phyloP scores from a whole-genome alignment of 1,139 yeast genomes.

The Taphrina sp. region DNA sequence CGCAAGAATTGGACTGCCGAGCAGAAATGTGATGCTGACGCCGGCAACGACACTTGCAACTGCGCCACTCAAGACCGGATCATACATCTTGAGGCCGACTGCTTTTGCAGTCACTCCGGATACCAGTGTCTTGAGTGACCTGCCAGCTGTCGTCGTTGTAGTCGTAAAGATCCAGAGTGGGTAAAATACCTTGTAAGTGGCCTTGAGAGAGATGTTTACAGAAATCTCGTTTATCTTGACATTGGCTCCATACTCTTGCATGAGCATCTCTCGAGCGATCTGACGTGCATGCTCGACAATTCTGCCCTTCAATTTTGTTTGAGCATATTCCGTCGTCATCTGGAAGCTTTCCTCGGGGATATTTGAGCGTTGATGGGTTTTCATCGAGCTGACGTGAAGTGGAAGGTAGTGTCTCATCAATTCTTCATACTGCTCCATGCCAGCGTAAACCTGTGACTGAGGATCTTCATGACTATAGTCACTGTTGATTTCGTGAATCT shows the following conservation, averaged over 20 bases:
- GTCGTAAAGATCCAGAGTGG: slow-evolving; percentile 15
- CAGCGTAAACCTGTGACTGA: slow-evolving; percentile 26
- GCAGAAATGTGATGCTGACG: slow-evolving; percentile 1
- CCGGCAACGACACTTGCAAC: slow-evolving; percentile 9
- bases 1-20: slow-evolving; percentile 15
- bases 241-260: slow-evolving; percentile 26
- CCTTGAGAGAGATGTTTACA: slow-evolving; percentile 2
- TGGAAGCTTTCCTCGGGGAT: slow-evolving; percentile 16
- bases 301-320: slow-evolving; percentile 14
- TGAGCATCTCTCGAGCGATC: slow-evolving; percentile 22
- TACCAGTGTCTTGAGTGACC: slow-evolving; percentile 16
- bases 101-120: slow-evolving; percentile 20
- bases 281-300: slow-evolving; percentile 15
- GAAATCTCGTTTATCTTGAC: slow-evolving; percentile 27
- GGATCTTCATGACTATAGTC: slow-evolving; percentile 16
- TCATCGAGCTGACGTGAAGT: slow-evolving; percentile 5
- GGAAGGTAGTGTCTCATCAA: slow-evolving; percentile 11
- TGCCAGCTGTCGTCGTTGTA: slow-evolving; percentile 2
- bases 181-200: slow-evolving; percentile 8
- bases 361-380: slow-evolving; percentile 2
- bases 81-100: slow-evolving; percentile 20
- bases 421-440: slow-evolving; percentile 18
- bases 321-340: slow-evolving; percentile 14
- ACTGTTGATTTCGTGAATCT: slow-evolving; percentile 23
- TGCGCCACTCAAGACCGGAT: slow-evolving; percentile 19